These are phyloP conservation scores for Emmonsiellopsis sp. DNA, from an alignment of 2,329 filamentous ascomycete genomes.

Conservation along the genomic window DNA sequence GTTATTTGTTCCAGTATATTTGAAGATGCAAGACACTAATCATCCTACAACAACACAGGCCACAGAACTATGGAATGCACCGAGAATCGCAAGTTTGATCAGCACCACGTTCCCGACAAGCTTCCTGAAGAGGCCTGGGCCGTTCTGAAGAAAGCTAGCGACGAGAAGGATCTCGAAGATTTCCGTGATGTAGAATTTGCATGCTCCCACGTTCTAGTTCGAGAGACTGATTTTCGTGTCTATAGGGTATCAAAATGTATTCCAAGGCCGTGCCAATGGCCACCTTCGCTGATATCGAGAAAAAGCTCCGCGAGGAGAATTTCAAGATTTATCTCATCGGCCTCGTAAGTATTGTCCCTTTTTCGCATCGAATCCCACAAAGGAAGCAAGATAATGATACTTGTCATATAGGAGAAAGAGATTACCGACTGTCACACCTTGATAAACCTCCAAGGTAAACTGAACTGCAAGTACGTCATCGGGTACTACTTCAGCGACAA, in stretches of 20 bases:
- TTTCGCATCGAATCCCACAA: background rate
- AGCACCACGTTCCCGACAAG: conserved; percentile 37
- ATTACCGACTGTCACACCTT: conserved; percentile 37
- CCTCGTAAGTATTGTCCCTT: conserved; percentile 25
- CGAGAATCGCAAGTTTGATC: conserved; percentile 36
- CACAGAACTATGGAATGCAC: conserved; percentile 38
- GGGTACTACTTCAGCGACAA: conserved; percentile 40
- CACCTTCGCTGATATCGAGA: conserved; percentile 42
- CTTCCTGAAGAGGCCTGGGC: conserved; percentile 43
- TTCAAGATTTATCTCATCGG: conserved; percentile 46
- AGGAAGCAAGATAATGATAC: conserved; percentile 7
- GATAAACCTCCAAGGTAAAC: conserved; percentile 45
- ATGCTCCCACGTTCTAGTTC: background rate
- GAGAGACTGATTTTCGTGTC: background rate
- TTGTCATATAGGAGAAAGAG: conserved; percentile 30
- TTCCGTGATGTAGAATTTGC: conserved; percentile 36
- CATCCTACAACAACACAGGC: conserved; percentile 21
- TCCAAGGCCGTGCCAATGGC: conserved; percentile 39
- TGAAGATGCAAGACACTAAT: conserved; percentile 1
- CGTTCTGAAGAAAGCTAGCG: conserved; percentile 40
- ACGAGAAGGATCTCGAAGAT: conserved; percentile 41
- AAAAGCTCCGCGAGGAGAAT: conserved; percentile 40
- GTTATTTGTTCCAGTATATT: background rate
- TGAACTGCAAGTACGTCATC: conserved; percentile 42
- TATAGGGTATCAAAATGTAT: conserved; percentile 37